A percentile compares a stretch with the other conserved stretches of the same genome.
Conservation (phyloP, 345 rosid species). For the Erodium maritimum region DNA sequence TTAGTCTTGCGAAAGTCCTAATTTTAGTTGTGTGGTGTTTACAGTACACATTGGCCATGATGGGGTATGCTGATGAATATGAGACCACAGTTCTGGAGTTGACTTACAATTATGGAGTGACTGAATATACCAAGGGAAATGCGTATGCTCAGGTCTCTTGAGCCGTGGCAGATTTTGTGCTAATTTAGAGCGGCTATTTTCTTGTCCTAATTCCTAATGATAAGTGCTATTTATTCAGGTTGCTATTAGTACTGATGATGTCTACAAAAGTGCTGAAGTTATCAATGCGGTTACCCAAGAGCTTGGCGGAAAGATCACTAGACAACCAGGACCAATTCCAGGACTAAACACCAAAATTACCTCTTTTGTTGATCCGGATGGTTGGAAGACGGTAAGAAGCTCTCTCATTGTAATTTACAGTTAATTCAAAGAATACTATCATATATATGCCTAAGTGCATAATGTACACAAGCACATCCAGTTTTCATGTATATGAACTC, state of each 20-base stretch:
- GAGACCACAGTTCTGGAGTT: slow-evolving; percentile 73
- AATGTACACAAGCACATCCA: no score
- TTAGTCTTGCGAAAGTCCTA: neutral
- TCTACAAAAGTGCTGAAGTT: slow-evolving; percentile 87
- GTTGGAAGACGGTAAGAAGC: slow-evolving; percentile 95
- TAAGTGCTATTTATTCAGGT: slow-evolving; percentile 22
- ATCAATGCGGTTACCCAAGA: slow-evolving; percentile 56
- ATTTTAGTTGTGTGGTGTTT: slow-evolving; percentile 2
- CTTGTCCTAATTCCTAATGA: no score
- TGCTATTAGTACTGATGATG: slow-evolving; percentile 83
- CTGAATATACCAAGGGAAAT: slow-evolving; percentile 85
- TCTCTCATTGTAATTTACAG: neutral
- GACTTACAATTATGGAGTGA: slow-evolving; percentile 73
- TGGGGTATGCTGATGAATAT: slow-evolving; percentile 83
- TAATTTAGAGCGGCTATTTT: no score
- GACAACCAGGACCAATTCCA: slow-evolving; percentile 78
- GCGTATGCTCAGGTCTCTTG: slow-evolving; percentile 75
- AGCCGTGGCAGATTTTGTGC: neutral
- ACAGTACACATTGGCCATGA: slow-evolving; percentile 75
- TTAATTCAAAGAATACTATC: no score
- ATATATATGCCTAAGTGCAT: no score
- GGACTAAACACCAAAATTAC: slow-evolving; percentile 83
- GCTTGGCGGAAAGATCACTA: slow-evolving; percentile 86
- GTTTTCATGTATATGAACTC: no score
- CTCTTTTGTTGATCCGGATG: slow-evolving; percentile 87